A percentile compares a stretch with the other conserved stretches of the same genome.
These are phyloP conservation scores for Tolypocladium cylindrosporum DNA, from an alignment of 2,329 filamentous ascomycete species.

Conservation along the genomic window DNA sequence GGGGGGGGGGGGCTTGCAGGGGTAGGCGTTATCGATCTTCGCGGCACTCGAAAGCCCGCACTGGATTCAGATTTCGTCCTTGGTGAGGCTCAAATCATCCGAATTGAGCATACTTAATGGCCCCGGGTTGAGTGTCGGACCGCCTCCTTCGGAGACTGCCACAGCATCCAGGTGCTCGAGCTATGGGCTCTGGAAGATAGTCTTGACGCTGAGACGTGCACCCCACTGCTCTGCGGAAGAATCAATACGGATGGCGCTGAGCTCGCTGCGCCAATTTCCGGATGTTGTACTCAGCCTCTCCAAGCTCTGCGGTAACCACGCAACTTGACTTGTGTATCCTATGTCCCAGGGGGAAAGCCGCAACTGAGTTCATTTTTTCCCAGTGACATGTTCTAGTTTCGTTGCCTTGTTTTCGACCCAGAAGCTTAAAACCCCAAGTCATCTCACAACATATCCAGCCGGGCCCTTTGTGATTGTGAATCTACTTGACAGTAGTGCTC, in stretches of 20 bases:
- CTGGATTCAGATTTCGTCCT: background rate
- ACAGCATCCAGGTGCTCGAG: background rate
- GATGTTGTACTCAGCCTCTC: conserved; percentile 10
- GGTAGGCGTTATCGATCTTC: conserved; percentile 8
- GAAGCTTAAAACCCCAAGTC: no score
- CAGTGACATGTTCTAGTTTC: no score
- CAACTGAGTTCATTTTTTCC: no score
- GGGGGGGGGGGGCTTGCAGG: conserved; percentile 17
- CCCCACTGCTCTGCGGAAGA: conserved; percentile 2
- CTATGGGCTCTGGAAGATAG: conserved; percentile 9
- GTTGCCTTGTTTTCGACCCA: no score
- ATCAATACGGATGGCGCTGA: conserved; percentile 12
- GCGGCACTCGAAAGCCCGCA: background rate
- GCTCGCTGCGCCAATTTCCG: background rate
- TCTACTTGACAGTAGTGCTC: no score
- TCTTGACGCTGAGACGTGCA: conserved; percentile 4
- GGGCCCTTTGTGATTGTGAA: no score
- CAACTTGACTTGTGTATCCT: conserved; percentile 7
- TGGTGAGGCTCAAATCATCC: background rate
- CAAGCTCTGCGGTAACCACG: conserved; percentile 11
- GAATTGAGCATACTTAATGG: background rate
- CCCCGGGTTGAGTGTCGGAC: background rate
- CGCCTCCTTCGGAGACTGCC: background rate
- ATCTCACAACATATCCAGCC: no score
- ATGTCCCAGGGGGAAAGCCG: background rate